Base-by-base conservation (phyloP, 2,329 filamentous ascomycete species). In the Lachnellula suecica region DNA sequence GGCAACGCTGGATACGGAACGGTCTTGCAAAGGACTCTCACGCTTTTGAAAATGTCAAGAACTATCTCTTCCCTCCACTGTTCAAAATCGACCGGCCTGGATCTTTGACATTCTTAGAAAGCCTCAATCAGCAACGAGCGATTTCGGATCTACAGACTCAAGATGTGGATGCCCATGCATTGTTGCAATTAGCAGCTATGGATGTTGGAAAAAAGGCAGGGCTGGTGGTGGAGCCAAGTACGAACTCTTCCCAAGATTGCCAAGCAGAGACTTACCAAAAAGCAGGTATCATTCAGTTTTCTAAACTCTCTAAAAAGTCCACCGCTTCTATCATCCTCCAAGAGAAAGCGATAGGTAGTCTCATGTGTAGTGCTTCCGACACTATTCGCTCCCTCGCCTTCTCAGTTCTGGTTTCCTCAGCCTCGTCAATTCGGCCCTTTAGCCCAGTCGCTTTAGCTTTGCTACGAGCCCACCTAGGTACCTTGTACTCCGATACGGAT, bases 401-500 rank as follows among this genome's bases (percentile, higher is more conserved):
- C 34, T 90, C 90, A 24, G 79, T 97, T 11, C 78, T 96, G 7
- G 82, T 91, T 11, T 85, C 86, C 9, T 93, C 90, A 0, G 83
- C 85, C 9, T 83, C 88, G 2, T 86, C 86, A 1, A 91, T 88
- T 3, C 84, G 83, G 47, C 87, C 91, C 1, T 85, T 95, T 47
- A 85, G 85, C 0, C 63, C 71, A 0, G 76, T 74, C 9, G 79
- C 85, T 0, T 74, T 97, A 2, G 68, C 72, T 3, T 77, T 87
- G 11, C 73, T 97, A 2, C 78, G 78, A 48, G 75, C 73, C 29
- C 83, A 89, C 53, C 71, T 97, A 3, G 78, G 81, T 1, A 80
- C 85, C 15, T 83, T 93, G 58, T 87, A 95, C 66, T 83, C 90
- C 3, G 92, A 97, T 57, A 84, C 89, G 0, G 91, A 97, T 66